Percentiles rank a stretch among this genome's conserved stretches.
Evolutionary conservation across 768 basidiomycete species (phyloP).

Genomic region (Rossbeevera mucosa): DNA sequence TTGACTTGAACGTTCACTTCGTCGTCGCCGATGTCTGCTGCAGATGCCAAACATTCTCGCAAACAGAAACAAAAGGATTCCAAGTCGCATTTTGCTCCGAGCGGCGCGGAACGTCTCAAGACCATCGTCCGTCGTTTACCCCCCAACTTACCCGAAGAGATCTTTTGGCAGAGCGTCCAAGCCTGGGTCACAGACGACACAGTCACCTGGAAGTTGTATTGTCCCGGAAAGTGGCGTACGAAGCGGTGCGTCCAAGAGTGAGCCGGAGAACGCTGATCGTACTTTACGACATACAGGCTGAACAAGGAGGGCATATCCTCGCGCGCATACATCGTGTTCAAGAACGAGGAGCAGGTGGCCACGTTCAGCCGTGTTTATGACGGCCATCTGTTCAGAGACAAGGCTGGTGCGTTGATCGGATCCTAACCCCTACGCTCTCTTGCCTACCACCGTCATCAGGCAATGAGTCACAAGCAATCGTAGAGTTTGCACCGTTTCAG

Average conservation of each 20-base stretch:
- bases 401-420: conserved; percentile 55
- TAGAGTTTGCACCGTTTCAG: conserved; percentile 93
- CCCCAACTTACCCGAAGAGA: conserved; percentile 83
- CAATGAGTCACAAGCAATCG: conserved; percentile 80
- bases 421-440: not conserved
- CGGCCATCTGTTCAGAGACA: conserved; percentile 88
- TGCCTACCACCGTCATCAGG: conserved; percentile 41
- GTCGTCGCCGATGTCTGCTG: conserved; percentile 20
- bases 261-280: not conserved
- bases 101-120: conserved; percentile 65
- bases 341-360: conserved; percentile 63
- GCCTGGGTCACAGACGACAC: conserved; percentile 80
- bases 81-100: conserved; percentile 25
- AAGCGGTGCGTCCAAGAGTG: conserved; percentile 47
- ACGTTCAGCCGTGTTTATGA: conserved; percentile 81
- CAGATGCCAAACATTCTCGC: conserved; percentile 15
- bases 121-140: conserved; percentile 84
- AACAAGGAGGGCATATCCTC: conserved; percentile 84
- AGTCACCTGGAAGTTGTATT: conserved; percentile 59
- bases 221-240: conserved; percentile 61
- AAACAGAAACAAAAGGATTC: conserved; percentile 32
- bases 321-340: conserved; percentile 91
- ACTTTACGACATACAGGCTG: conserved; percentile 38
- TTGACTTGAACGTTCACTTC: not conserved
- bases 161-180: conserved; percentile 92